Base-by-base conservation (phyloP, 2,329 filamentous ascomycete species). In the Clonostachys byssicola region DNA sequence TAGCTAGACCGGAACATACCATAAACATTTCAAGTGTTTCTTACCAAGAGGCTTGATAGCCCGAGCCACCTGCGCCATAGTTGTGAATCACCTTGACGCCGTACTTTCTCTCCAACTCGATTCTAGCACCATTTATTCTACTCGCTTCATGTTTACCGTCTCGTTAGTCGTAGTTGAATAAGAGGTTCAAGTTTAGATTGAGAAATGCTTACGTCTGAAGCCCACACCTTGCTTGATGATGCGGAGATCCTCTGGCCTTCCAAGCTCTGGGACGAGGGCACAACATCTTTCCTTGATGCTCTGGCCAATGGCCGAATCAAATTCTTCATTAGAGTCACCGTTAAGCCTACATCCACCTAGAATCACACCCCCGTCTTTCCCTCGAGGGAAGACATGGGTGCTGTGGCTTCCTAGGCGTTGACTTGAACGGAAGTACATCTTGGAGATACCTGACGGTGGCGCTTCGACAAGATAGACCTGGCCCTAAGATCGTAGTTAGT, bases 311-410 rank as follows among this genome's bases (percentile, higher is more conserved):
- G 58, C 56, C 6, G 52, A 38, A 47, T 61, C 59, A 2, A 60
- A 54, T 12, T 60, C 51, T 5, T 50, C 56, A 43, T 60, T 54
- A 63, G 63, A 67, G 18, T 59, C 59, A 4, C 55, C 56, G 34
- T 66, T 55, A 20, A 62, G 51, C 18, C 62, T 54, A 40, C 61
- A 66, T 0, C 64, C 64, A 2, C 64, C 64, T 1, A 67, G 55
- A 5, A 66, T 54, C 10, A 65, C 53, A 5, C 63, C 64, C 7
- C 63, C 63, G 2, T 53, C 52, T 7, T 67, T 58, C 2, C 65
- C 61, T 5, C 71, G 60, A 4, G 68, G 70, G 50, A 74, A 73
- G 6, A 74, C 59, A 48, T 74, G 72, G 0, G 70, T 68, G 0
- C 63, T 66, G 14, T 68, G 62, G 17, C 64, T 23, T 8, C 23